A percentile compares a stretch with the other conserved stretches of the same genome.
phyloP scores from a whole-genome alignment of 129 eudicot species.

The Helichrysum umbraculigerum region DNA sequence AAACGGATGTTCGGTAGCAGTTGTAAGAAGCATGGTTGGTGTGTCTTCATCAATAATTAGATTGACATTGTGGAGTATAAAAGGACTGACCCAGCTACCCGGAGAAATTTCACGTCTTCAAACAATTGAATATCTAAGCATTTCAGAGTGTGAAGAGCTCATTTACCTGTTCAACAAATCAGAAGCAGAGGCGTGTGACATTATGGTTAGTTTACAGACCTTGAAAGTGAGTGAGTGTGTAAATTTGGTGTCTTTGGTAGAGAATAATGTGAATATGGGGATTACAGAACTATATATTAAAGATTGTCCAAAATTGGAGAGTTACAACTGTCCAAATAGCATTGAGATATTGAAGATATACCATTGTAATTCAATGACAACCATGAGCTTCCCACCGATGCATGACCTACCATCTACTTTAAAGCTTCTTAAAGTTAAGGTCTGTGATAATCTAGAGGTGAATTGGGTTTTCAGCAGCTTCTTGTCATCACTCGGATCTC shows the following conservation, averaged over 20 bases:
- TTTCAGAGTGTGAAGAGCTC: background rate
- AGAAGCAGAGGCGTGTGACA: background rate
- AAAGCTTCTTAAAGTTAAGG: conserved; percentile 12
- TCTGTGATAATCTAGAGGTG: conserved; percentile 17
- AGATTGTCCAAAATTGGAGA: no score
- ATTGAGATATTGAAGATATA: conserved; percentile 11
- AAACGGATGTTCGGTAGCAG: background rate
- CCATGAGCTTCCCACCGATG: conserved; percentile 20
- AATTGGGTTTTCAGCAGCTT: conserved; percentile 22
- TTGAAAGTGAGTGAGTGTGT: no score
- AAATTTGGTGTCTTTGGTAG: no score
- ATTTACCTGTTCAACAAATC: background rate
- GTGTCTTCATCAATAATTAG: background rate
- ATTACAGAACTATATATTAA: no score
- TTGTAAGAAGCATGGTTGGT: background rate
- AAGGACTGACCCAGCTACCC: no score
- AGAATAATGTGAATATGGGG: no score
- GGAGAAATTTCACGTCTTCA: no score
- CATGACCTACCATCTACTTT: conserved; percentile 17
- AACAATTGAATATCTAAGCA: no score
- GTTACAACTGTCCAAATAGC: background rate
- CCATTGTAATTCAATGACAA: conserved; percentile 8
- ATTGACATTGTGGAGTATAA: no score
- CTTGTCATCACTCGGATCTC: conserved; percentile 18
- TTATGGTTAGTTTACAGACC: no score